Conservation (phyloP, 345 rosid genomes). For the rapeseed (Brassica napus) region Da-Ae NC_063434.1:2574501-2575000, state of each 20-base stretch:
- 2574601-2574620: conserved; percentile 93
- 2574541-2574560: neutral
- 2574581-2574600: conserved; percentile 95
- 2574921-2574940: conserved; percentile 77
- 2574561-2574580: conserved; percentile 40
- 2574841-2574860: no score
- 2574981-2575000: conserved; percentile 77
- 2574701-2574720: conserved; percentile 80
- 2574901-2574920: conserved; percentile 85
- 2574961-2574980: conserved; percentile 59
- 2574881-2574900: conserved; percentile 14
- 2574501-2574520: conserved; percentile 1
- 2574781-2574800: conserved; percentile 79
- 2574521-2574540: conserved; percentile 15
- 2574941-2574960: conserved; percentile 79
- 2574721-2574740: conserved; percentile 78
- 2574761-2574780: conserved; percentile 63
- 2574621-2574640: conserved; percentile 42
- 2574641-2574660: neutral
- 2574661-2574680: conserved; percentile 9
- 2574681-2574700: conserved; percentile 6
- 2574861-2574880: no score
- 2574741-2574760: conserved; percentile 69
- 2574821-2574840: conserved; percentile 35
- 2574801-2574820: conserved; percentile 94